Percentiles rank a stretch among this genome's conserved stretches.
Conservation (phyloP, 1,284 basidiomycete species). For the Earliella scabrosa region DNA sequence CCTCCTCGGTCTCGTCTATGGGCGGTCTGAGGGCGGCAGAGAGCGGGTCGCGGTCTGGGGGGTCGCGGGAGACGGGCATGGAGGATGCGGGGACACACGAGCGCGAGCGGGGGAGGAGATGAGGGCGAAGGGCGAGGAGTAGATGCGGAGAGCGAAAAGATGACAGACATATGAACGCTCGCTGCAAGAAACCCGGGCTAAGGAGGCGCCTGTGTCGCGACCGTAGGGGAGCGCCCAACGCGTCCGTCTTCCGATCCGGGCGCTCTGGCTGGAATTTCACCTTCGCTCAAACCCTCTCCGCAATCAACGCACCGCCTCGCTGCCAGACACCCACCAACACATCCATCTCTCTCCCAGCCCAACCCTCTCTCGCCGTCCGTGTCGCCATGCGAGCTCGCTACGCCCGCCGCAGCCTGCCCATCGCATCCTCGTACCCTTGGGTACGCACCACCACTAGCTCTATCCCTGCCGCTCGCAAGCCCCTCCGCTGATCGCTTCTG, state of each 20-base stretch:
- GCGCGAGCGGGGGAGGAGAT: slow-evolving; percentile 21
- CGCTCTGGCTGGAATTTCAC: slow-evolving; percentile 13
- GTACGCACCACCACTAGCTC: no score
- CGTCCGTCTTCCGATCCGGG: slow-evolving; percentile 6
- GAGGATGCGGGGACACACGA: slow-evolving; percentile 37
- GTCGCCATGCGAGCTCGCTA: neutral
- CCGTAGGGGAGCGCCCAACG: slow-evolving; percentile 11
- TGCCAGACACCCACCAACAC: neutral
- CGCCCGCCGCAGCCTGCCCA: neutral
- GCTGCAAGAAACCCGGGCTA: slow-evolving; percentile 8
- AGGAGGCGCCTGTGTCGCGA: slow-evolving; percentile 10
- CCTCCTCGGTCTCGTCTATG: slow-evolving; percentile 59
- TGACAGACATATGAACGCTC: slow-evolving; percentile 29
- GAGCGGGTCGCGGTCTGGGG: slow-evolving; percentile 64
- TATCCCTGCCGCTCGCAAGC: slow-evolving; percentile 1
- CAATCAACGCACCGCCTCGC: slow-evolving; percentile 1
- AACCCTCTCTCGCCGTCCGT: neutral
- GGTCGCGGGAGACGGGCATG: slow-evolving; percentile 49
- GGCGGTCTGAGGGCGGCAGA: slow-evolving; percentile 65
- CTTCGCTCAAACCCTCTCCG: neutral
- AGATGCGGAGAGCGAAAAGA: slow-evolving; percentile 33
- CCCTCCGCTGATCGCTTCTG: slow-evolving; percentile 25
- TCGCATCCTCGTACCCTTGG: no score
- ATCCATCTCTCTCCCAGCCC: neutral
- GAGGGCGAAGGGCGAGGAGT: slow-evolving; percentile 10